Conservation (phyloP, 768 basidiomycete species). For the Mycena kentingensis region DNA sequence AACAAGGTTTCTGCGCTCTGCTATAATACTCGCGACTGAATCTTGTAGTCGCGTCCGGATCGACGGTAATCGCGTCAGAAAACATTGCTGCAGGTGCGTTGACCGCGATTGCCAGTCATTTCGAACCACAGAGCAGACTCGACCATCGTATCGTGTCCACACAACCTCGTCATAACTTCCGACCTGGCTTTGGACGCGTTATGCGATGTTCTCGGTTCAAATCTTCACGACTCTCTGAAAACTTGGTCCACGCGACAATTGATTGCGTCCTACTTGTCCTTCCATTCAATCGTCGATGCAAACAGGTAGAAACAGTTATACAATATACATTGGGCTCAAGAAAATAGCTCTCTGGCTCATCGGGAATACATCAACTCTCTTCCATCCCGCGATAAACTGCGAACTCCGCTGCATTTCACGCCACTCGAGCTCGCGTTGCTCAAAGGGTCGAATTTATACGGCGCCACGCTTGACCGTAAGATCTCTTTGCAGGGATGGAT, state of each 20-base stretch:
- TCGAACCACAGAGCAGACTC: slow-evolving; percentile 37
- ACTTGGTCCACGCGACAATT: slow-evolving; percentile 66
- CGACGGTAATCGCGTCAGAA: slow-evolving; percentile 49
- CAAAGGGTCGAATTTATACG: slow-evolving; percentile 77
- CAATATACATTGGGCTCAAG: not conserved
- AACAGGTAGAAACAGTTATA: slow-evolving; percentile 34
- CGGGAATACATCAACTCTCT: slow-evolving; percentile 68
- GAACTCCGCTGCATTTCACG: slow-evolving; percentile 77
- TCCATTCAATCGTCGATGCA: slow-evolving; percentile 57
- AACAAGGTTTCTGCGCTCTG: no score
- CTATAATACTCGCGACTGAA: no score
- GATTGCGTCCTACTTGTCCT: slow-evolving; percentile 64
- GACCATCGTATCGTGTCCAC: slow-evolving; percentile 67
- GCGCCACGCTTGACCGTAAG: slow-evolving; percentile 68
- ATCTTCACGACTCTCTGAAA: slow-evolving; percentile 25
- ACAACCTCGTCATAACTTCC: slow-evolving; percentile 65
- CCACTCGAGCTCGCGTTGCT: slow-evolving; percentile 62
- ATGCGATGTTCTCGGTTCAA: slow-evolving; percentile 36
- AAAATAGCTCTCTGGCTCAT: slow-evolving; percentile 38
- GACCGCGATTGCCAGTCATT: not conserved
- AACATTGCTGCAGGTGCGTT: slow-evolving; percentile 39
- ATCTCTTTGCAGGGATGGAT: not conserved
- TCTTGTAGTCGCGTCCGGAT: slow-evolving; percentile 43
- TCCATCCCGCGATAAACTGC: slow-evolving; percentile 55
- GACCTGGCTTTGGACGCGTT: slow-evolving; percentile 48